Conservation (phyloP, 164 flowering plant species). For the Protea cynaroides region DNA sequence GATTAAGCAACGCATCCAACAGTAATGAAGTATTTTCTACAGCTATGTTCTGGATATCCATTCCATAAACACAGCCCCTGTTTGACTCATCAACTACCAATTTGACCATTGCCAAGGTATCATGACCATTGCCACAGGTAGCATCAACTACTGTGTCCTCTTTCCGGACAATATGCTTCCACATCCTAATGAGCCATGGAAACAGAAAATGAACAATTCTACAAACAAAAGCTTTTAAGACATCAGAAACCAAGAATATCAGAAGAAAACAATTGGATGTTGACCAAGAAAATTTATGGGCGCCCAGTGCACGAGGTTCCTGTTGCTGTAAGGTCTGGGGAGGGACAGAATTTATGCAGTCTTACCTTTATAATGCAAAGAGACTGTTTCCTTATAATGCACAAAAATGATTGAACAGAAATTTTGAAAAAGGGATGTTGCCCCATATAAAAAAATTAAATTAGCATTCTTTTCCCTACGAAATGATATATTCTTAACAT, state of each 20-base stretch:
- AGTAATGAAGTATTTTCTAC: constrained; percentile 55
- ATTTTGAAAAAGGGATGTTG: neutral
- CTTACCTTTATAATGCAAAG: no score
- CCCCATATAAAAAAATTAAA: neutral
- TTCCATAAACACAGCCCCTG: constrained; percentile 61
- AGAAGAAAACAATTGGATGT: neutral
- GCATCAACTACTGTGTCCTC: constrained; percentile 89
- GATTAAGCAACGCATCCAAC: constrained; percentile 37
- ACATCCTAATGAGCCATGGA: constrained; percentile 38
- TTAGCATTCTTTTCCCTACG: neutral
- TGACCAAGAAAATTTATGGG: neutral
- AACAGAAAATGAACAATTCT: neutral
- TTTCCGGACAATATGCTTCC: constrained; percentile 60
- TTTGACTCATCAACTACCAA: constrained; percentile 61
- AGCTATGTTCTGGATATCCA: constrained; percentile 82
- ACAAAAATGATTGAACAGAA: no score
- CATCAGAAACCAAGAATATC: neutral
- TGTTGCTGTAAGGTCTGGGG: no score
- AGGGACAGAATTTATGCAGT: no score
- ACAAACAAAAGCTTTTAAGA: neutral
- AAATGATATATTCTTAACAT: neutral
- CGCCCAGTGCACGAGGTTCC: no score
- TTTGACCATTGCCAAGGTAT: constrained; percentile 69
- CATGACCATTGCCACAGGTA: constrained; percentile 97
- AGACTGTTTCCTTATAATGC: no score